Evolutionary conservation across 305 asterid genomes (phyloP), one percentile per base, ranked within the genome.

Genomic region (Solanum hybrid): DNA sequence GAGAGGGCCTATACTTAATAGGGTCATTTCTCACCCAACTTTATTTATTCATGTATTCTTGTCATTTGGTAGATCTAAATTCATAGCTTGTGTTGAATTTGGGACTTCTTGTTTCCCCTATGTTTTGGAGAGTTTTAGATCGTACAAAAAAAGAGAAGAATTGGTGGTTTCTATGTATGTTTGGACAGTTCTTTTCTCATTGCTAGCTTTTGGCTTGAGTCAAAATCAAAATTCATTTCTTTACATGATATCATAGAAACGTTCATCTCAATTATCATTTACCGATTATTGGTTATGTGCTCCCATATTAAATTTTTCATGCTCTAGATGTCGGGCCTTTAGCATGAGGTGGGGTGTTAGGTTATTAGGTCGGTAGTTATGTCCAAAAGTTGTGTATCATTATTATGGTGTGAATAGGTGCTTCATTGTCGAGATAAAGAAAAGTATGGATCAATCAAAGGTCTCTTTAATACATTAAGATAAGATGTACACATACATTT

Each of bases 81-180:
- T 18, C 4, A 29, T 74, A 31, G 3, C n/a, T 14, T 75, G 0
- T 6, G 1, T 73, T 29, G 2, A 73, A 73, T 75, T 31, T 31
- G 39, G 24, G 24, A 10, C 26, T 76, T 33, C 40, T 13, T 33
- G 3, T 76, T 76, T 4, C 1, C 2, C 3, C 0, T 74, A 20
- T 57, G 26, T 20, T 20, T 57, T 20, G 69, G 69, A 1, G 69
- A 71, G 34, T 26, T 2, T 26, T 1, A 71, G 0, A 24, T 24
- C 0, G 33, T 12, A 71, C 16, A 1, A 11, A 11, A 26, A 69
- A 69, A 11, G 61, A 42, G 0, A 42, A 46, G 4, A 71, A 71
- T 71, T 11, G 0, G 8, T 71, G 9, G 0, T 71, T 12, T 71
- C 0, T 26, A 0, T 26, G 0, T 6, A 26, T 71, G 18, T 57